These are phyloP conservation scores for Neurospora sp. DNA, from an alignment of 495 filamentous ascomycete genomes.

Conservation along the genomic window DNA sequence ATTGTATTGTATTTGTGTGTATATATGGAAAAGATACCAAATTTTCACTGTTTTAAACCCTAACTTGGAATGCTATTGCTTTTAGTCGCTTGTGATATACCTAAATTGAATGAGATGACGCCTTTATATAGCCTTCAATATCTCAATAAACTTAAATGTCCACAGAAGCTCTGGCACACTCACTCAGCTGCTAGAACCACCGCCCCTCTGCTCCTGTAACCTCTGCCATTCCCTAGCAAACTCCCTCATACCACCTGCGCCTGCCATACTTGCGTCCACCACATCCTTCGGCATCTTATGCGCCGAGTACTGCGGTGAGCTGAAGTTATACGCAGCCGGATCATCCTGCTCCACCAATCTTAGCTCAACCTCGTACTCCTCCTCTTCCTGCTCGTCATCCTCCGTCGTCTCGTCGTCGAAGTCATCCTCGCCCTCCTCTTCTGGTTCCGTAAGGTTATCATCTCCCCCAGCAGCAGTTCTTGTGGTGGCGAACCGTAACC, in stretches of 20 bases:
- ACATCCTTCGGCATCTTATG: conserved; percentile 94
- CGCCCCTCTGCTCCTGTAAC: conserved; percentile 30
- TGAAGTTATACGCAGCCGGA: conserved; percentile 78
- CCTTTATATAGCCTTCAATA: background rate
- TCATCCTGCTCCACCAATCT: conserved; percentile 74
- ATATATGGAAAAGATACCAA: background rate
- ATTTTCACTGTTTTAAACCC: background rate
- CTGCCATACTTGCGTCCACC: conserved; percentile 75
- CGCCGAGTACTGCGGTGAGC: conserved; percentile 78
- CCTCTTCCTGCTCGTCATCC: conserved; percentile 43
- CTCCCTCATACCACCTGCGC: conserved; percentile 66
- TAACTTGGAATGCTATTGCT: background rate
- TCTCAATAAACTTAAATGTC: background rate
- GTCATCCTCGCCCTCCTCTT: conserved; percentile 10
- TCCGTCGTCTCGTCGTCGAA: conserved; percentile 28
- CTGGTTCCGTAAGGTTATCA: background rate
- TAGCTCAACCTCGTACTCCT: conserved; percentile 61
- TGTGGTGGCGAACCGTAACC: background rate
- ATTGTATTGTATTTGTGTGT: background rate
- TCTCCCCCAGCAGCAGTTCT: conserved; percentile 5
- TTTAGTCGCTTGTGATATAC: background rate
- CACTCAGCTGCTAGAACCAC: background rate
- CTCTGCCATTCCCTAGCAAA: conserved; percentile 83
- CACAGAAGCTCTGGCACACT: background rate
- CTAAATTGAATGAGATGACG: background rate